Percentiles rank a stretch among this genome's conserved stretches.
These are phyloP conservation scores for Colletotrichum cereale DNA, from an alignment of 2,329 filamentous ascomycete species.

Conservation along the genomic window DNA sequence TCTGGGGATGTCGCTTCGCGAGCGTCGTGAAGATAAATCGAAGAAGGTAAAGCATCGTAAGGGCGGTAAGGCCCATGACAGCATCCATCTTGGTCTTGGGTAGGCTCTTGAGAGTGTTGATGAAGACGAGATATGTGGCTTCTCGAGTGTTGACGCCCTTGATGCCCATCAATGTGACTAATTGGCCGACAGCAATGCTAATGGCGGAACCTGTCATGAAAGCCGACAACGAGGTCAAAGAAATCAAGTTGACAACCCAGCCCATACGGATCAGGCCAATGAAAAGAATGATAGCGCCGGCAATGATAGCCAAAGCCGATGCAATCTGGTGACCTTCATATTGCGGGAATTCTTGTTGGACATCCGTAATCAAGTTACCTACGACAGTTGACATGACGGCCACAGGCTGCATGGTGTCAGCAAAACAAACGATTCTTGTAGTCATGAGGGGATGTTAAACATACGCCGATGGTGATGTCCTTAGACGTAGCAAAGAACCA, in stretches of 20 bases:
- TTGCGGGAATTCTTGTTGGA: conserved; percentile 67
- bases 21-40: conserved; percentile 73
- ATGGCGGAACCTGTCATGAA: conserved; percentile 98
- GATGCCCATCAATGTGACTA: conserved; percentile 86
- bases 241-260: conserved; percentile 94
- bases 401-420: conserved; percentile 73
- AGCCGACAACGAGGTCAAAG: conserved; percentile 88
- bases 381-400: conserved; percentile 95
- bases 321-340: conserved; percentile 77
- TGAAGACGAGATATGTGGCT: conserved; percentile 84
- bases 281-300: conserved; percentile 80
- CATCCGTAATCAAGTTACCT: conserved; percentile 81
- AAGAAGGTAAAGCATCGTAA: conserved; percentile 82
- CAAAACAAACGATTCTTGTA: not conserved
- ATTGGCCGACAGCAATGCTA: conserved; percentile 87
- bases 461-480: conserved; percentile 94
- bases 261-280: conserved; percentile 85
- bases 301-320: conserved; percentile 81
- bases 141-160: conserved; percentile 79
- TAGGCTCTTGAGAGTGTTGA: conserved; percentile 83
- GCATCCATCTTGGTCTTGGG: conserved; percentile 79
- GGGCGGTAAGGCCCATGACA: conserved; percentile 86
- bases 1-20: conserved; percentile 77
- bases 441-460: conserved; percentile 53
- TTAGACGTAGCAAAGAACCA: conserved; percentile 99